Base-by-base conservation (phyloP, 2,329 filamentous ascomycete species). In the Penicillium sp. region DNA sequence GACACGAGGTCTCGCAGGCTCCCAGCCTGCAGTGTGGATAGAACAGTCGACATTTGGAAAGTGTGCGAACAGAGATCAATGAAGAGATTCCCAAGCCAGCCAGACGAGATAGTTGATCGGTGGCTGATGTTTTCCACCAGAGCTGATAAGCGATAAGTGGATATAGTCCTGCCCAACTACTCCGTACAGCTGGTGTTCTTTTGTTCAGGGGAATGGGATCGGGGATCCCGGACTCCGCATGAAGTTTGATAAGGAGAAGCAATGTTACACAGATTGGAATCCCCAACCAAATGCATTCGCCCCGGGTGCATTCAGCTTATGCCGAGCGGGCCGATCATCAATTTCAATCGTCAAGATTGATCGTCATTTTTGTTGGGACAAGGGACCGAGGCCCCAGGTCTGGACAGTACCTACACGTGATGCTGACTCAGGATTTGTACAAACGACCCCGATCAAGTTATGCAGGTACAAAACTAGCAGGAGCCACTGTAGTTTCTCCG, bases 1-100 rank as follows among this genome's bases (percentile, higher is more conserved):
- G 67, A 63, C 18, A 68, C 35, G 19, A 70, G 46, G 9, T 69
- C 67, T 54, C 64, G 66, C 56, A 69, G 52, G 33, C 53, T 66
- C 50, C 71, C 69, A n/a, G 63, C 22, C 33, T 50, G 56, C n/a
- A 69, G 41, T 7, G 61, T 46, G 11, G 55, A 36, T 22, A 54
- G 50, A 11, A 64, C 51, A 14, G 44, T 50, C 11, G 47, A 63
- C 61, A 65, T 68, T 52, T 37, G 37, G 33, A 27, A 24, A 4
- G n/a, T 10, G 44, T 49, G n/a, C 39, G 36, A 46, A 4, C 35
- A 4, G 27, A 50, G 50, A 18, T n/a, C 35, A 39, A 10, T 40
- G 9, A 46, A 41, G 33, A 7, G 4, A 36, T 19, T 46, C 6
- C 14, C 14, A 33, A 47, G 36, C 24, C 9, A 10, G 35, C 49